Conservation (phyloP, 257 asterid species). For the Penstemon eatonii region DNA sequence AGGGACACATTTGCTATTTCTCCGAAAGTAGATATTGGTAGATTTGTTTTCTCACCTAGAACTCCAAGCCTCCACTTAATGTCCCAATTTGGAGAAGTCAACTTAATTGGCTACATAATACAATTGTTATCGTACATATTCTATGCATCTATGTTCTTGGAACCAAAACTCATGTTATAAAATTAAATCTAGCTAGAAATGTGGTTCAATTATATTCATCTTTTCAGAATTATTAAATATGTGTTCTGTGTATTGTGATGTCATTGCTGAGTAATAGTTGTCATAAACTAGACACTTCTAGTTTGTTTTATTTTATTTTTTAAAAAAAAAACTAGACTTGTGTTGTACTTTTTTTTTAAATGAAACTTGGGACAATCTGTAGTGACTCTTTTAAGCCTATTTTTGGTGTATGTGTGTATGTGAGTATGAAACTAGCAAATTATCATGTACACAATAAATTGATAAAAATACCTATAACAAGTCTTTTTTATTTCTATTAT, state of each 20-base stretch:
- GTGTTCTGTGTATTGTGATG: conserved; percentile 7
- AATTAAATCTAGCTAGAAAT: neutral
- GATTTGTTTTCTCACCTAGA: neutral
- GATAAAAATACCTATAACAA: too few relatives aligned
- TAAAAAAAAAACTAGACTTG: too few relatives aligned
- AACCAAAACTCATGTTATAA: neutral
- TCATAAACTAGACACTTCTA: neutral
- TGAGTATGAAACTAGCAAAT: too few relatives aligned
- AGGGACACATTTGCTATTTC: conserved; percentile 20
- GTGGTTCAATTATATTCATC: conserved; percentile 16
- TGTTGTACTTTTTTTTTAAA: too few relatives aligned
- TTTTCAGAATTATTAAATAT: neutral
- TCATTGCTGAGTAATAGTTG: conserved; percentile 21
- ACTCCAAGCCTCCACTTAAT: neutral
- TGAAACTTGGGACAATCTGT: too few relatives aligned
- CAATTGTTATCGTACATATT: conserved; percentile 2
- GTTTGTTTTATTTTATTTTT: too few relatives aligned
- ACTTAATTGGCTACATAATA: conserved; percentile 16
- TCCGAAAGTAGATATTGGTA: conserved; percentile 25
- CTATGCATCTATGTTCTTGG: conserved; percentile 12
- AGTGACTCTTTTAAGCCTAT: too few relatives aligned
- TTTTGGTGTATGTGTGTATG: too few relatives aligned
- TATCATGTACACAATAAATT: too few relatives aligned
- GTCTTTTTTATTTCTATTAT: too few relatives aligned
- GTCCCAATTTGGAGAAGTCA: conserved; percentile 16